These are phyloP conservation scores for Galeopsis tetrahit DNA, from an alignment of 257 asterid species.

Conservation along the genomic window DNA sequence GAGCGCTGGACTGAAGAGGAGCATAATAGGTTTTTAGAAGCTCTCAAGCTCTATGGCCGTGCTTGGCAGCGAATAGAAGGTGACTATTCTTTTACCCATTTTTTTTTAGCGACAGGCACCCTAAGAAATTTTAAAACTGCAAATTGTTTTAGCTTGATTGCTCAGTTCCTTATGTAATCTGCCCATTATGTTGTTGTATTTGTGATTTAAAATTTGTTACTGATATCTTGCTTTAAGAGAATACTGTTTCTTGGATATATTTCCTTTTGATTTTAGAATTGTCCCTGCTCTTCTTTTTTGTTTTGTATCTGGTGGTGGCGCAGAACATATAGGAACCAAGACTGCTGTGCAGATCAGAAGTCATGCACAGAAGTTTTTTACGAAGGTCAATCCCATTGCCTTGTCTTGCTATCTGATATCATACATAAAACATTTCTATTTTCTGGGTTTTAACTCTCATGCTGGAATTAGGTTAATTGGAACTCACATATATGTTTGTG, in stretches of 20 bases:
- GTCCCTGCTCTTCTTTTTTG: slow-evolving; percentile 46
- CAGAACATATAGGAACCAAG: slow-evolving; percentile 99
- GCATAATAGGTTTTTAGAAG: slow-evolving; percentile 87
- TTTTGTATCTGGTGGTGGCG: slow-evolving; percentile 55
- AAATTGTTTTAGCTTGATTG: slow-evolving; percentile 20
- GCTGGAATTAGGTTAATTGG: slow-evolving; percentile 21
- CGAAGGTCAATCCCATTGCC: slow-evolving; percentile 73
- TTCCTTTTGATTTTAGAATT: slow-evolving; percentile 47
- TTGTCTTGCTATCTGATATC: slow-evolving; percentile 42
- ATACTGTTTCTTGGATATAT: slow-evolving; percentile 36
- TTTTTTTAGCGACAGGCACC: slow-evolving; percentile 18
- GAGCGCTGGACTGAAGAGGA: slow-evolving; percentile 99
- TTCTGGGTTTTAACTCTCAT: slow-evolving; percentile 29
- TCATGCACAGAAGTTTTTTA: slow-evolving; percentile 98
- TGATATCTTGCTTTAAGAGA: slow-evolving; percentile 31
- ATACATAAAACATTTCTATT: slow-evolving; percentile 14
- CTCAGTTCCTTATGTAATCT: slow-evolving; percentile 23
- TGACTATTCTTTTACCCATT: slow-evolving; percentile 35
- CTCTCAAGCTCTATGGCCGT: slow-evolving; percentile 95
- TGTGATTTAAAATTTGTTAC: slow-evolving; percentile 35
- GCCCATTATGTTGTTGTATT: slow-evolving; percentile 1
- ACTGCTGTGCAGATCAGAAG: slow-evolving; percentile 99
- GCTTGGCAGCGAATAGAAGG: slow-evolving; percentile 99
- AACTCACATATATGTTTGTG: slow-evolving; percentile 21
- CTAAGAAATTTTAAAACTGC: slow-evolving; percentile 15